These are phyloP conservation scores for Knufia fluminis DNA, from an alignment of 2,329 filamentous ascomycete species.

Conservation along the genomic window DNA sequence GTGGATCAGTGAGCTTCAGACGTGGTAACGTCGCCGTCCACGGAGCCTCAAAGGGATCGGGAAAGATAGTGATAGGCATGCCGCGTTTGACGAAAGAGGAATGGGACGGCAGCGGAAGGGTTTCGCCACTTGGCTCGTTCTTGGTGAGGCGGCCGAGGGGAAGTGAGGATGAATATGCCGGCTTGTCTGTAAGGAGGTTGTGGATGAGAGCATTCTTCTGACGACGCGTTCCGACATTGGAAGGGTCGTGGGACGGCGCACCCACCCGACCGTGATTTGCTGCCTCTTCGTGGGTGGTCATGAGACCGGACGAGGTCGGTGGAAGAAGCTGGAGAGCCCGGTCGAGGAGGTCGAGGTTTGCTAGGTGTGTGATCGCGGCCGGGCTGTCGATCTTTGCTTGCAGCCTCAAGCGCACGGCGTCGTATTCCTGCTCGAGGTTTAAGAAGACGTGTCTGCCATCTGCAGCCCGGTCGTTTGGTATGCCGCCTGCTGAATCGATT, in stretches of 20 bases:
- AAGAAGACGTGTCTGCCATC: conserved; percentile 69
- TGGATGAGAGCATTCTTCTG: conserved; percentile 82
- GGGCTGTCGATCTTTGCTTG: conserved; percentile 13
- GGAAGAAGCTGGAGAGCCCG: conserved; percentile 67
- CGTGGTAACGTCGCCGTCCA: conserved; percentile 62
- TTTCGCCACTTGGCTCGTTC: conserved; percentile 23
- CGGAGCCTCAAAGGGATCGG: conserved; percentile 53
- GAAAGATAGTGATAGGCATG: conserved; percentile 78
- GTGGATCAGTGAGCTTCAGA: conserved; percentile 66
- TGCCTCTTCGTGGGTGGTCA: conserved; percentile 78
- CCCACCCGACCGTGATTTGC: conserved; percentile 40
- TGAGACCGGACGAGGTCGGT: conserved; percentile 72
- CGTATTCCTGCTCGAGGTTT: conserved; percentile 86
- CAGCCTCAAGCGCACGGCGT: conserved; percentile 57
- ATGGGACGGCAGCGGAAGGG: conserved; percentile 24
- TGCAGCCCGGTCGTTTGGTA: conserved; percentile 43
- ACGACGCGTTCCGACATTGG: conserved; percentile 47
- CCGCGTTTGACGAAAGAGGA: conserved; percentile 86
- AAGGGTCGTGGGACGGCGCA: conserved; percentile 34
- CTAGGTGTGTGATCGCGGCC: conserved; percentile 12
- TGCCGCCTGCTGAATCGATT: conserved; percentile 76
- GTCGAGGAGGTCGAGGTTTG: conserved; percentile 55
- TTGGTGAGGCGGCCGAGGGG: conserved; percentile 56
- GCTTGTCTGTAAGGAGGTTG: conserved; percentile 91
- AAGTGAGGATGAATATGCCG: conserved; percentile 81